phyloP scores from a whole-genome alignment of 1,284 basidiomycete species.

The Pisolithus thermaeus region DNA sequence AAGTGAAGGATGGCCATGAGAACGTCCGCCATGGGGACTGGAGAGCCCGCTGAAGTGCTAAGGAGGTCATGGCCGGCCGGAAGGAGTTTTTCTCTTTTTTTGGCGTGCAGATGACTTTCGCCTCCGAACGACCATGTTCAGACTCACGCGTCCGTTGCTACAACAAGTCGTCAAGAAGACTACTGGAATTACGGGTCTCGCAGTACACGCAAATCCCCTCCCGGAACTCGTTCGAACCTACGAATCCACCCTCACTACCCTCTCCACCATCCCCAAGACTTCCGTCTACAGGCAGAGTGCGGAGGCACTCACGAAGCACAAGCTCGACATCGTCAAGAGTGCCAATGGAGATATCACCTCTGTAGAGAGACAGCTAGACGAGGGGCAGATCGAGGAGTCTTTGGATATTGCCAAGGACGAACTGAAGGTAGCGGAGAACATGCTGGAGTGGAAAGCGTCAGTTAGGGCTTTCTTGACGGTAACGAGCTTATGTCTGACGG shows the following conservation, averaged over 20 bases:
- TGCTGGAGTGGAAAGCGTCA: slow-evolving; percentile 96
- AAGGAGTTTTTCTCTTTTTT: not conserved
- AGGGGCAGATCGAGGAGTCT: slow-evolving; percentile 81
- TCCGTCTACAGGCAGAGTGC: slow-evolving; percentile 91
- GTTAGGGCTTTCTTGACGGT: slow-evolving; percentile 31
- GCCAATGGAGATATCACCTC: slow-evolving; percentile 60
- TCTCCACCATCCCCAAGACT: slow-evolving; percentile 68
- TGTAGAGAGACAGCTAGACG: slow-evolving; percentile 69
- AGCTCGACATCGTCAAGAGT: slow-evolving; percentile 68
- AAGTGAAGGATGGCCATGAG: slow-evolving; percentile 25
- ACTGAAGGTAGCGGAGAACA: slow-evolving; percentile 71
- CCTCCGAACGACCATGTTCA: slow-evolving; percentile 59
- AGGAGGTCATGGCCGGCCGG: slow-evolving; percentile 33
- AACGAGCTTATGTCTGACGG: slow-evolving; percentile 1
- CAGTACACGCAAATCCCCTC: slow-evolving; percentile 74
- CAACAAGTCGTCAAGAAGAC: slow-evolving; percentile 63
- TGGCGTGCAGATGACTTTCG: not conserved
- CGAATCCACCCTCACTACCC: slow-evolving; percentile 69
- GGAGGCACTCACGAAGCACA: slow-evolving; percentile 81
- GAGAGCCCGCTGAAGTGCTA: slow-evolving; percentile 29
- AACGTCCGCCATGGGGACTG: slow-evolving; percentile 14
- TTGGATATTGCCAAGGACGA: slow-evolving; percentile 84
- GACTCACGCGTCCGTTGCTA: slow-evolving; percentile 68
- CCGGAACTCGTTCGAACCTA: slow-evolving; percentile 76
- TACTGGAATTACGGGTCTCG: slow-evolving; percentile 75